Conservation (phyloP, 2,329 filamentous ascomycete genomes). For the Raffaelea deltoideospora region DNA sequence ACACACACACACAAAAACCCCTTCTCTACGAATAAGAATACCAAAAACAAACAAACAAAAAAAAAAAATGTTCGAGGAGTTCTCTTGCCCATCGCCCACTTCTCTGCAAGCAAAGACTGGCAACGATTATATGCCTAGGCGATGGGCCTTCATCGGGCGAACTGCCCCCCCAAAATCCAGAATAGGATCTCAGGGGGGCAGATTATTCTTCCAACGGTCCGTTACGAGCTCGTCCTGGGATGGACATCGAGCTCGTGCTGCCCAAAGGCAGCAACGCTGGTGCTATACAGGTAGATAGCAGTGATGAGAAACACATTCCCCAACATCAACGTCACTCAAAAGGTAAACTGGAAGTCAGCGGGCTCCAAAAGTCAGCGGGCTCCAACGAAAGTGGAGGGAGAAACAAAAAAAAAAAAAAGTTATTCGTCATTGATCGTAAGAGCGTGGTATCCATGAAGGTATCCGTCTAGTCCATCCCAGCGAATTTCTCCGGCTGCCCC, state of each 20-base stretch:
- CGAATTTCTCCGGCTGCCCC: not conserved
- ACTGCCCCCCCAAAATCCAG: no score
- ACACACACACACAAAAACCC: no score
- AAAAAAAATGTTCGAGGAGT: slow-evolving; percentile 18
- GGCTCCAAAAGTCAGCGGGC: no score
- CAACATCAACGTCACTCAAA: no score
- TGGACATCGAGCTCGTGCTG: slow-evolving; percentile 53
- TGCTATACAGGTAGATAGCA: not conserved
- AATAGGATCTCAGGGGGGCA: slow-evolving; percentile 12
- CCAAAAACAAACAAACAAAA: no score
- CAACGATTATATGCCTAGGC: slow-evolving; percentile 14
- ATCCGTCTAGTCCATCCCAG: slow-evolving; percentile 1
- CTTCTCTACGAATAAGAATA: no score
- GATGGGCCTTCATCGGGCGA: slow-evolving; percentile 23
- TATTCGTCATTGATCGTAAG: not conserved
- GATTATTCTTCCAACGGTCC: slow-evolving; percentile 62
- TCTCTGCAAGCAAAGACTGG: slow-evolving; percentile 16
- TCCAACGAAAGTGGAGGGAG: no score
- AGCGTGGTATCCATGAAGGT: not conserved
- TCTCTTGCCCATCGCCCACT: slow-evolving; percentile 26
- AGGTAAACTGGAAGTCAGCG: no score
- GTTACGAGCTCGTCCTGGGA: slow-evolving; percentile 59
- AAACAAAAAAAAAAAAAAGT: not conserved
- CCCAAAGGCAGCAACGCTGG: slow-evolving; percentile 64
- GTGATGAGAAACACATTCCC: not conserved